Evolutionary conservation across 768 basidiomycete genomes (phyloP), one percentile per base, ranked within the genome.

Genomic region (Phylloporus scabripes): DNA sequence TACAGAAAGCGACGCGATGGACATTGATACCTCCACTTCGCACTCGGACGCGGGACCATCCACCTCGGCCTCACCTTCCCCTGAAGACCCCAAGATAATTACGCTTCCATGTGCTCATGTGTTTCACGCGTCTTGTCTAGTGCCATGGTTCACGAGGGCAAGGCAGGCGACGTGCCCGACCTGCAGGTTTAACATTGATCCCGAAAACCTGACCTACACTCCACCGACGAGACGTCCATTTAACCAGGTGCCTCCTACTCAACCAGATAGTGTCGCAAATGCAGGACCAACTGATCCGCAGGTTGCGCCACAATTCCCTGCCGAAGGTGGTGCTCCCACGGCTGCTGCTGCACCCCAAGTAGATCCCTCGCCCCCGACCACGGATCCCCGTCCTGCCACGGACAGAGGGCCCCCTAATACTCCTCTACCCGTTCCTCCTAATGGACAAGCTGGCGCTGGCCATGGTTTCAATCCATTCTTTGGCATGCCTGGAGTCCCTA

Each of bases 111-210:
- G 88, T 60, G 79, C 86, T 7, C 88, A 91, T 63, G 80, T 87
- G 45, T 91, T 90, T 70, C 88, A 91, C 56, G 77, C 85, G 1
- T 73, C 80, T 0, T 91, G 88, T 65, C 76, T 91, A 31, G 62
- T 85, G 9, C 88, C 88, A 1, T 91, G 88, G 88, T 91, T 91
- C 64, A 80, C 87, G 3, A 74, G 85, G 49, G 84, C 87, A 10
- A 75, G 73, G 37, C 84, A 85, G 55, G 89, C 88, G 17, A 90
- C 88, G 1, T 91, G 88, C 56, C 88, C 88, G 0, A 86, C 85
- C 0, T 91, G 88, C 66, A 71, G 88, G 53, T 91, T 91, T 58
- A 82, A 91, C 54, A 78, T 91, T 46, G 88, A 91, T 59, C 88
- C 88, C 0, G 82, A 87, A 48, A 82, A 82, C 49, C 64, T 89